Conservation (phyloP, 768 basidiomycete genomes). For the Lactifluus pinguis region DNA sequence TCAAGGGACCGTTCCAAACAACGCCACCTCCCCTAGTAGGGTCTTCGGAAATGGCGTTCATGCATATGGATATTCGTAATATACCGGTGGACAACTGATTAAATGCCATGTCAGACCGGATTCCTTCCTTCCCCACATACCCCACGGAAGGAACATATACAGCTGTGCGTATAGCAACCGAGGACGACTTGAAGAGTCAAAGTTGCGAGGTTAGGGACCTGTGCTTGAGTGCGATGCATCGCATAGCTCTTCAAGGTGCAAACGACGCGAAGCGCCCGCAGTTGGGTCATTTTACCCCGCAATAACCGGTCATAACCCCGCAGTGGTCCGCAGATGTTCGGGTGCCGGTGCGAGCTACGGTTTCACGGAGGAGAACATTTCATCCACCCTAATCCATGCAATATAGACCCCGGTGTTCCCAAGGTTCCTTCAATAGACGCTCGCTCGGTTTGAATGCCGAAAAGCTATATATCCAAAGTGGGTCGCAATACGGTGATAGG, state of each 20-base stretch:
- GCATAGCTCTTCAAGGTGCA: not conserved
- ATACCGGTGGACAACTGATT: not conserved
- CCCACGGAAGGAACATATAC: not conserved
- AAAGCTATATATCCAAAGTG: not conserved
- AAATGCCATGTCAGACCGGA: not conserved
- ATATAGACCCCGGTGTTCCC: not conserved
- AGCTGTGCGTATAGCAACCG: not conserved
- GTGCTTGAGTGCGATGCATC: not conserved
- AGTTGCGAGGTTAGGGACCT: no score
- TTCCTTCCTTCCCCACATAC: not conserved
- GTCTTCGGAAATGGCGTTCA: not conserved
- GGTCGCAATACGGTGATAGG: not conserved
- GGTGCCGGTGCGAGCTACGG: not conserved
- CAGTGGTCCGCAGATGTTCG: conserved; percentile 4
- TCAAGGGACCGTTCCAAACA: not conserved
- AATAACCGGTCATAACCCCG: not conserved
- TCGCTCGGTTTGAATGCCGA: not conserved
- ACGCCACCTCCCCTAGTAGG: not conserved
- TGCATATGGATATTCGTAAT: no score
- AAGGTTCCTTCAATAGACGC: not conserved
- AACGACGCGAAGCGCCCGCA: not conserved
- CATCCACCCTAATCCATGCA: not conserved
- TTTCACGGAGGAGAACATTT: not conserved
- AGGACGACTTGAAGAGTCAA: not conserved
- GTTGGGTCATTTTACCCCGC: not conserved